A percentile compares a stretch with the other conserved stretches of the same genome.
Conservation (phyloP, 2,329 filamentous ascomycete species). For the Colletotrichum graminicola region DNA sequence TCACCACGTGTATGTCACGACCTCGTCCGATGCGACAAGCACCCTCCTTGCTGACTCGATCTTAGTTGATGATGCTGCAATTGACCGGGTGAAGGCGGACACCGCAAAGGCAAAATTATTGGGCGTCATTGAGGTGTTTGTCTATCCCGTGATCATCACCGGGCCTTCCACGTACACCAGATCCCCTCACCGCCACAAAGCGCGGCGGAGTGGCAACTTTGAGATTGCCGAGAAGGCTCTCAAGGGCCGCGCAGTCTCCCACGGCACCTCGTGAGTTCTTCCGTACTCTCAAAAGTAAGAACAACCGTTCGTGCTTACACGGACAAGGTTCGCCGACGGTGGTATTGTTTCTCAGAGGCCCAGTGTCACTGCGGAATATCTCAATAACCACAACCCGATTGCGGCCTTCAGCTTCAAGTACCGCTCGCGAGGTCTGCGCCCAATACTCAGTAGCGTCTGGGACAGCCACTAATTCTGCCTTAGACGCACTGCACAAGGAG, state of each 20-base stretch:
- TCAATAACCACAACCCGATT: conserved; percentile 23
- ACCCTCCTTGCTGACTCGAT: conserved; percentile 12
- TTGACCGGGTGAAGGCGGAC: conserved; percentile 31
- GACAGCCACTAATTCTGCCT: neutral
- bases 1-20: conserved; percentile 41
- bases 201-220: neutral
- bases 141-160: conserved; percentile 32
- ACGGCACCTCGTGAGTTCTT: conserved; percentile 42
- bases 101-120: conserved; percentile 36
- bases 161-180: neutral
- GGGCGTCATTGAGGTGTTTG: conserved; percentile 43
- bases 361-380: neutral
- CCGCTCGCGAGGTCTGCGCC: conserved; percentile 42
- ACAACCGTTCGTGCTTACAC: neutral
- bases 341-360: neutral
- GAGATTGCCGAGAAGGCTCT: conserved; percentile 41
- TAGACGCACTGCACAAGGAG: conserved; percentile 44
- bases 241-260: conserved; percentile 43
- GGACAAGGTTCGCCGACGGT: conserved; percentile 31
- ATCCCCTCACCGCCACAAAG: neutral
- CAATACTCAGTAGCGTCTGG: neutral
- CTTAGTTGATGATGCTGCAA: conserved; percentile 36
- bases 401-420: conserved; percentile 46
- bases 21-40: neutral
- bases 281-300: neutral